phyloP scores from a whole-genome alignment of 371 early-diverging fungal species.

The Funneliformis caledonium region DNA sequence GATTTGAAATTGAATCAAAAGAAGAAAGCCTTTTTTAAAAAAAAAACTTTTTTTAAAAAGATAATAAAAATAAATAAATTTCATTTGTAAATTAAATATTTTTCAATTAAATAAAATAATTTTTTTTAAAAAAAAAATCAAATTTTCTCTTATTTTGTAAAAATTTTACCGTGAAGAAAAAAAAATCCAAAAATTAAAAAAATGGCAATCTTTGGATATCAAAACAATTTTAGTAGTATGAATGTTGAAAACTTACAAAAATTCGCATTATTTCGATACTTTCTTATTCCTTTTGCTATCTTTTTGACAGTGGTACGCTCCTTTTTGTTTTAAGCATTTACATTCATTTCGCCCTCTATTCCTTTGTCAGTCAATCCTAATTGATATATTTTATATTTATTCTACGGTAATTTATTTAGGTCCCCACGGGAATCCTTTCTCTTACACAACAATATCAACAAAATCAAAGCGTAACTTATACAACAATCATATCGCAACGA shows the following conservation, averaged over 20 bases:
- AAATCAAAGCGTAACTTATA: slow-evolving; percentile 2
- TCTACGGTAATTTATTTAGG: slow-evolving; percentile 1
- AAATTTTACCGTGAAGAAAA: not conserved
- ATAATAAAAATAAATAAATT: not conserved
- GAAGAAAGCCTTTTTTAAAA: no score
- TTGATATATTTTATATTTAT: not conserved
- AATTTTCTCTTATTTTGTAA: not conserved
- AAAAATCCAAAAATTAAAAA: not conserved
- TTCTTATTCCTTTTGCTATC: slow-evolving; percentile 24
- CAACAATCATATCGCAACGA: not conserved
- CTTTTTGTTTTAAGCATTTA: not conserved
- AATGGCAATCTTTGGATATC: slow-evolving; percentile 19
- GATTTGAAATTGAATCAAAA: no score
- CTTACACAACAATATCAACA: not conserved
- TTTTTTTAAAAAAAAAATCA: not conserved
- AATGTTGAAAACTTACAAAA: slow-evolving; percentile 1
- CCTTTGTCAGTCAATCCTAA: not conserved
- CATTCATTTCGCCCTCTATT: not conserved
- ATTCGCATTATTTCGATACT: slow-evolving; percentile 18
- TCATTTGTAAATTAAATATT: not conserved
- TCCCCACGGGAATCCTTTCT: slow-evolving; percentile 28
- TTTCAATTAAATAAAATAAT: not conserved
- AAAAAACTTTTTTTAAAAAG: no score
- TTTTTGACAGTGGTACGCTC: slow-evolving; percentile 30
- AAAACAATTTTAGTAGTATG: slow-evolving; percentile 5